Evolutionary conservation across 176 grass and related monocot species (phyloP), one percentile per base, ranked within the genome.

Genomic region (Carex myosuroides): DNA sequence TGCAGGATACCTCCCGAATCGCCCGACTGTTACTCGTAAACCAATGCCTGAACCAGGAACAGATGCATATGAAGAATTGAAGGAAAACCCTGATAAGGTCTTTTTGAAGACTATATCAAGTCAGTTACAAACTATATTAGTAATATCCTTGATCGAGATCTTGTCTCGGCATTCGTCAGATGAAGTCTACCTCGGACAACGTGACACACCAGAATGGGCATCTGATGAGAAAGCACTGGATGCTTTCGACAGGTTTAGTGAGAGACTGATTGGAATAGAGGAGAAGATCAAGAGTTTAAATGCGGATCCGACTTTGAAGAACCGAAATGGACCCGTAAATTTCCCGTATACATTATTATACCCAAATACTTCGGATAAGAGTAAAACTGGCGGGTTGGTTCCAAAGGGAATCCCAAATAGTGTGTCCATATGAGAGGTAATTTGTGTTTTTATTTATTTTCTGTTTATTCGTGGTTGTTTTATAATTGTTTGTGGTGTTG

Each of bases 291-390:
- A 16, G 10, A 7, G 0, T 29, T 91, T 90, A 86, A 94, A 94
- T 65, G 56, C 0, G 3, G 29, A 88, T 18, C 17, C 44, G 6
- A 4, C 44, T 32, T 44, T 94, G 54, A 92, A 85, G 88, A 94
- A 94, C 79, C 83, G 92, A 26, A 94, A 67, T 8, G 92, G 92
- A 39, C 85, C 89, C 0, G 89, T 91, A 58, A 84, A 88, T 7
- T 37, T 91, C 57, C 92, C 92, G 1, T 94, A 94, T 81, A 94
- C 60, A 77, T 71, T 94, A 60, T 65, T 94, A 22, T 94, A 86
- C 26, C 92, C 92, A 18, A 94, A 91, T 82, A 94, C 92, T 30
- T 94, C 92, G 5, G 87, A 94, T 94, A 89, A n/a, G 87, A 94
- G 42, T 17, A 32, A 42, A 64, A 6, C 39, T 18, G 58, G 89